Percentiles rank a stretch among this genome's conserved stretches.
Evolutionary conservation across 495 filamentous ascomycete genomes (phyloP).

Genomic region (Penicillium lividum): DNA sequence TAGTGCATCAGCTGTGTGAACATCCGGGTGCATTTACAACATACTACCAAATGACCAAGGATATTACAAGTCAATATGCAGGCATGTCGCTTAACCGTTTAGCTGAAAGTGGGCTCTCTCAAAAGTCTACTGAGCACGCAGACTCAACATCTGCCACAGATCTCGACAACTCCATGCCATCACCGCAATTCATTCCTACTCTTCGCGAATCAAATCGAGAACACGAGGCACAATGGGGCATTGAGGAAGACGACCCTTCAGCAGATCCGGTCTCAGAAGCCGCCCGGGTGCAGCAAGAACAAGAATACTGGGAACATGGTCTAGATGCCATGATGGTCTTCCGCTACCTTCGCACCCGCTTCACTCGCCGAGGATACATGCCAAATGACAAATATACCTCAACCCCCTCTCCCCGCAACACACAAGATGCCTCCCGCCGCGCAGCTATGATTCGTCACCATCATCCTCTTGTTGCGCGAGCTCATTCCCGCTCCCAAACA

Average conservation of each 20-base stretch:
- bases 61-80: slow-evolving; percentile 51
- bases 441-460: slow-evolving; percentile 81
- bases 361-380: slow-evolving; percentile 50
- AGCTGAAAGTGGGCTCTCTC: slow-evolving; percentile 27
- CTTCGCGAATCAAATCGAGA: slow-evolving; percentile 40
- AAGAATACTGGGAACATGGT: slow-evolving; percentile 86
- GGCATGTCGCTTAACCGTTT: slow-evolving; percentile 49
- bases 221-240: slow-evolving; percentile 66
- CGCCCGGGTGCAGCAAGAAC: slow-evolving; percentile 40
- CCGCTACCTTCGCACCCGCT: slow-evolving; percentile 76
- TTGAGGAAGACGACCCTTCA: slow-evolving; percentile 58
- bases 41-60: slow-evolving; percentile 54
- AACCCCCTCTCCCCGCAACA: slow-evolving; percentile 39
- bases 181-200: slow-evolving; percentile 49
- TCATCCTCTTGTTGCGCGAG: slow-evolving; percentile 74
- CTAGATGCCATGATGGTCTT: slow-evolving; percentile 88
- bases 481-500: slow-evolving; percentile 48
- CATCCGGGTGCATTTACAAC: slow-evolving; percentile 81
- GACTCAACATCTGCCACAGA: slow-evolving; percentile 21
- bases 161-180: slow-evolving; percentile 31
- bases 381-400: slow-evolving; percentile 36
- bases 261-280: slow-evolving; percentile 37
- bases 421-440: slow-evolving; percentile 69
- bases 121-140: slow-evolving; percentile 16
- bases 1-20: slow-evolving; percentile 80